Percentiles rank a stretch among this genome's conserved stretches.
phyloP scores from a whole-genome alignment of 2,329 filamentous ascomycete genomes.

The Xenoacremonium recifei region DNA sequence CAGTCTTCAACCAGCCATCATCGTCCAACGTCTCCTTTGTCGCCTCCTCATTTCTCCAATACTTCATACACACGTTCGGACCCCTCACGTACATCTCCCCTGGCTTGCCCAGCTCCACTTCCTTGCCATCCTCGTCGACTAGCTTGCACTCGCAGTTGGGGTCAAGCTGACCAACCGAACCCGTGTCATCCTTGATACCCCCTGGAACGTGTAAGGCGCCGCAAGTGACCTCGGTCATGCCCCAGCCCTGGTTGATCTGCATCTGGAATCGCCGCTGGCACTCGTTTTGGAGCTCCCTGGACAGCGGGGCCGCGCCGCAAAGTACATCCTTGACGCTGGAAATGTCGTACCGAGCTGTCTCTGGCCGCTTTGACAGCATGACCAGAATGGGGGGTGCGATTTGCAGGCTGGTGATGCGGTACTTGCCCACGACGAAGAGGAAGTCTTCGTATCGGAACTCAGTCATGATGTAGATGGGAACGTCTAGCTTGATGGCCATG shows the following conservation, averaged over 20 bases:
- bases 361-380: slow-evolving; percentile 57
- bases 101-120: slow-evolving; percentile 44
- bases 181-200: slow-evolving; percentile 35
- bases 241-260: slow-evolving; percentile 53
- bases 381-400: slow-evolving; percentile 59
- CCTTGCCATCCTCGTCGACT: slow-evolving; percentile 51
- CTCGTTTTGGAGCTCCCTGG: slow-evolving; percentile 41
- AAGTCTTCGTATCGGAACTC: slow-evolving; percentile 54
- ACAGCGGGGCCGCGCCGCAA: slow-evolving; percentile 54
- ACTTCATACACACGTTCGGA: slow-evolving; percentile 58
- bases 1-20: slow-evolving; percentile 59
- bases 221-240: slow-evolving; percentile 57
- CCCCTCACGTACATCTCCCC: slow-evolving; percentile 55
- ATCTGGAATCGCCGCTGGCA: slow-evolving; percentile 42
- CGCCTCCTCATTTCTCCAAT: slow-evolving; percentile 56
- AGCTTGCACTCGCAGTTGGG: slow-evolving; percentile 55
- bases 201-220: slow-evolving; percentile 42
- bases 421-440: slow-evolving; percentile 47
- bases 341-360: slow-evolving; percentile 51
- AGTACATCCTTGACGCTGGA: slow-evolving; percentile 45
- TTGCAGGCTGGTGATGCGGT: slow-evolving; percentile 51
- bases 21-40: slow-evolving; percentile 48
- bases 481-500: slow-evolving; percentile 39
- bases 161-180: slow-evolving; percentile 50
- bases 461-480: slow-evolving; percentile 56